Conservation (phyloP, 108 stramenopile genomes). For the Cyclotella cryptica region DNA sequence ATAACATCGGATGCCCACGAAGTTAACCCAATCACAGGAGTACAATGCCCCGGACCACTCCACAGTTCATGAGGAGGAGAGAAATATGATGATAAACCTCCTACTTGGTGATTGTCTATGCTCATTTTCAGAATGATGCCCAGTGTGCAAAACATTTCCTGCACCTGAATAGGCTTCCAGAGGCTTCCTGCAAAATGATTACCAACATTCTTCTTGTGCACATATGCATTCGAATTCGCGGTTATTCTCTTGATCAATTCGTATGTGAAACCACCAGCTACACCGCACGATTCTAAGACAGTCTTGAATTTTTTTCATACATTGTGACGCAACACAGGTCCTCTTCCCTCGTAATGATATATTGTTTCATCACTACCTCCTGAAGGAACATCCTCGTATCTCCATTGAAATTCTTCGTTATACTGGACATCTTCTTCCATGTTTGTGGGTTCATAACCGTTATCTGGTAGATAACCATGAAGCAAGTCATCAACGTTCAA, state of each 20-base stretch:
- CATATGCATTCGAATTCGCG: constrained; percentile 21
- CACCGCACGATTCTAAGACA: background rate
- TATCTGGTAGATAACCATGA: background rate
- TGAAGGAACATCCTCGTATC: background rate
- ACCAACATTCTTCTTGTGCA: background rate
- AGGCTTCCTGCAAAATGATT: constrained; percentile 9
- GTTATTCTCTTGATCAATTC: constrained; percentile 9
- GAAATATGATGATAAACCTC: constrained; percentile 16
- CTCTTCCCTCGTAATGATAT: background rate
- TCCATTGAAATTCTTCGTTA: background rate
- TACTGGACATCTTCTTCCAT: background rate
- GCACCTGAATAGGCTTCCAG: constrained; percentile 9
- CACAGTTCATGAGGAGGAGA: background rate
- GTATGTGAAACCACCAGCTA: constrained; percentile 17
- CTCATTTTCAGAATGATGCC: constrained; percentile 24
- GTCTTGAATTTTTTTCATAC: background rate
- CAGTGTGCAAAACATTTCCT: constrained; percentile 3
- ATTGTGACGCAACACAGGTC: background rate
- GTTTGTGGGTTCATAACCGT: background rate
- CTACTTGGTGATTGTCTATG: constrained; percentile 10
- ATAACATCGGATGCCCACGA: constrained; percentile 10
- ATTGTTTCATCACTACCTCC: background rate
- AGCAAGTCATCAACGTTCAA: background rate
- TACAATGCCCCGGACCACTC: background rate
- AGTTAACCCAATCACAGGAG: background rate